phyloP scores from a whole-genome alignment of 1,139 yeast species.

The Diutina ranongensis region DNA sequence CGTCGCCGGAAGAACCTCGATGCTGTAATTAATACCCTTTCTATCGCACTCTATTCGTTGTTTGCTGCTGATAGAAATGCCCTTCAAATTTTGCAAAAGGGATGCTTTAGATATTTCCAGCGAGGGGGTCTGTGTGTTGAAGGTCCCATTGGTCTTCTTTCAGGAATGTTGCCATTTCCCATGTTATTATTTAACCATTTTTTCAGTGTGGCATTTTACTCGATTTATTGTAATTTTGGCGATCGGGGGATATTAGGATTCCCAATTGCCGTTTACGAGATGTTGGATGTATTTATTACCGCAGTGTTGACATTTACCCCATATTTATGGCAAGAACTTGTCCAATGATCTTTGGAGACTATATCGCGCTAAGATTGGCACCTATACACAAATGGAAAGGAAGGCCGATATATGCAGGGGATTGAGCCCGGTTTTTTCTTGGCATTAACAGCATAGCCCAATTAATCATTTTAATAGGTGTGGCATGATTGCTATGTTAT shows the following conservation, averaged over 20 bases:
- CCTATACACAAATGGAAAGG: too few relatives aligned
- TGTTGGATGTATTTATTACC: constrained; percentile 55
- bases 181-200: constrained; percentile 69
- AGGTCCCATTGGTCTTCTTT: constrained; percentile 74
- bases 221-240: constrained; percentile 57
- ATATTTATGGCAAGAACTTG: constrained; percentile 43
- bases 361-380: too few relatives aligned
- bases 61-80: constrained; percentile 77
- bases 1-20: constrained; percentile 66
- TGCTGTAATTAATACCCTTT: constrained; percentile 78
- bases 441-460: too few relatives aligned
- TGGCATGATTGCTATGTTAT: too few relatives aligned
- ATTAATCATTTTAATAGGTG: too few relatives aligned
- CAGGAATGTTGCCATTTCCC: constrained; percentile 76
- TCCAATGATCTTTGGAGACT: too few relatives aligned
- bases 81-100: constrained; percentile 62
- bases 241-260: constrained; percentile 57
- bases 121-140: constrained; percentile 72
- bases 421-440: neutral
- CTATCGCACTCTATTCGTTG: constrained; percentile 79
- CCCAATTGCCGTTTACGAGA: constrained; percentile 64
- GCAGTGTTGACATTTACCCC: constrained; percentile 78
- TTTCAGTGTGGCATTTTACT: constrained; percentile 80
- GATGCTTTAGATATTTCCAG: constrained; percentile 79
- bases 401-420: too few relatives aligned